Percentiles rank a stretch among this genome's conserved stretches.
phyloP scores from a whole-genome alignment of 768 basidiomycete species.

The Sarcodon aspratus region DNA sequence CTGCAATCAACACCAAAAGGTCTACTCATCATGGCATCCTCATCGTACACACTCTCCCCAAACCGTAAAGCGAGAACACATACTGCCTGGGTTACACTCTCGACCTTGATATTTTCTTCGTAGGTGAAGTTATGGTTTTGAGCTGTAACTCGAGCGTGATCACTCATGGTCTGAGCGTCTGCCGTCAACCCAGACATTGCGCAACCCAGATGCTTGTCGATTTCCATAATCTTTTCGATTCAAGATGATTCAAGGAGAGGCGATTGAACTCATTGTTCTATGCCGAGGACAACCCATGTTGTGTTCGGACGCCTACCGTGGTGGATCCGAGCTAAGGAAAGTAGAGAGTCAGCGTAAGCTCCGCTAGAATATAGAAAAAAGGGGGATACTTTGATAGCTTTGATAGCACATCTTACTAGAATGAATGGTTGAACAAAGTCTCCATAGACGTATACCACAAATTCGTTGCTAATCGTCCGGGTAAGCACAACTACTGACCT shows the following conservation, averaged over 20 bases:
- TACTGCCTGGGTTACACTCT: constrained; percentile 96
- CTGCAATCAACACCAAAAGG: constrained; percentile 99
- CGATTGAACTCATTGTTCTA: constrained; percentile 98
- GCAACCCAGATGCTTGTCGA: constrained; percentile 91
- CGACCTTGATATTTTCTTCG: constrained; percentile 93
- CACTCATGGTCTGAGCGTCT: constrained; percentile 98
- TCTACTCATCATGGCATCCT: constrained; percentile 98
- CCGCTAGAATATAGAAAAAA: neutral
- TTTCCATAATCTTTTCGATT: constrained; percentile 99
- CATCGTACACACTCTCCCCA: constrained; percentile 98
- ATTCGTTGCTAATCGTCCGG: constrained; percentile 26
- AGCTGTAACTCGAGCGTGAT: constrained; percentile 94
- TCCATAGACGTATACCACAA: constrained; percentile 10
- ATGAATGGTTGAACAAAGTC: neutral
- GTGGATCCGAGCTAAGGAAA: constrained; percentile 81
- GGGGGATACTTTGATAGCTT: constrained; percentile 81
- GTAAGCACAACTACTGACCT: no score
- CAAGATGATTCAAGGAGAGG: constrained; percentile 90
- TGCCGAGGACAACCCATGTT: constrained; percentile 87
- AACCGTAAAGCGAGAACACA: constrained; percentile 95
- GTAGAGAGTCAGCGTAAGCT: neutral
- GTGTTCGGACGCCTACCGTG: constrained; percentile 89
- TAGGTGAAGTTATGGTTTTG: constrained; percentile 96
- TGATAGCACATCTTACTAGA: constrained; percentile 97
- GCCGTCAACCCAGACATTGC: constrained; percentile 98